Evolutionary conservation across 2,329 filamentous ascomycete species (phyloP).

Genomic region (Zalaria sp.): DNA sequence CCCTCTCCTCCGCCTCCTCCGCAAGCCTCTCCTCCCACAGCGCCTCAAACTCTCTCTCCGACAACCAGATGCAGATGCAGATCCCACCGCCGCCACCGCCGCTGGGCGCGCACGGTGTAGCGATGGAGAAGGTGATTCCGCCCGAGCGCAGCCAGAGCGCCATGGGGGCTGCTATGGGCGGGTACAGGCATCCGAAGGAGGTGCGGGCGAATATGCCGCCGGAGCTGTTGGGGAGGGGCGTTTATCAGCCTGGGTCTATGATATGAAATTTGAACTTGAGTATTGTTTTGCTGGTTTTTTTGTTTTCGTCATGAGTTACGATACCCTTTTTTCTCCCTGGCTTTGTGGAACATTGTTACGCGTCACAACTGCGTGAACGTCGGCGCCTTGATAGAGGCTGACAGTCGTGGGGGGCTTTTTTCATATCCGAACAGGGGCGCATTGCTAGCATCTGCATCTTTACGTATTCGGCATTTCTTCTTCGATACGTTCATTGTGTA

Average conservation of each 20-base stretch:
- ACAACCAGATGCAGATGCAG: constrained; percentile 3
- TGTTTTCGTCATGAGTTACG: too few species aligned
- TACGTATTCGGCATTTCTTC: too few species aligned
- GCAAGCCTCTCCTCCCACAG: constrained; percentile 1
- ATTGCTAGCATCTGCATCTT: too few species aligned
- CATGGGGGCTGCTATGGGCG: constrained; percentile 10
- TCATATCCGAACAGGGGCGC: too few species aligned
- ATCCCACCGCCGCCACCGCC: constrained; percentile 21
- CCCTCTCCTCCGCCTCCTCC: constrained; percentile 9
- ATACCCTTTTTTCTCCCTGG: too few species aligned
- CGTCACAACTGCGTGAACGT: too few species aligned
- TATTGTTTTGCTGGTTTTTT: background rate
- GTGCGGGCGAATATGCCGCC: constrained; percentile 37
- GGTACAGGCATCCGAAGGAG: constrained; percentile 26
- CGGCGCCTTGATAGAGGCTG: too few species aligned
- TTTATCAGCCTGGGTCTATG: constrained; percentile 12
- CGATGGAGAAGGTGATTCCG: constrained; percentile 27
- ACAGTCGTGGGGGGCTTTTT: too few species aligned
- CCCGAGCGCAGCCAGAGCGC: constrained; percentile 16
- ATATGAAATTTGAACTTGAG: background rate
- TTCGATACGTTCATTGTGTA: too few species aligned
- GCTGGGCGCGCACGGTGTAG: constrained; percentile 16
- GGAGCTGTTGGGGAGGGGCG: constrained; percentile 28
- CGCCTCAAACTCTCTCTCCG: too few species aligned
- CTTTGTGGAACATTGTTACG: too few species aligned